A percentile compares a stretch with the other conserved stretches of the same genome.
These are phyloP conservation scores for Picea glauca DNA, from an alignment of 75 land plant species.

Conservation along the genomic window DNA sequence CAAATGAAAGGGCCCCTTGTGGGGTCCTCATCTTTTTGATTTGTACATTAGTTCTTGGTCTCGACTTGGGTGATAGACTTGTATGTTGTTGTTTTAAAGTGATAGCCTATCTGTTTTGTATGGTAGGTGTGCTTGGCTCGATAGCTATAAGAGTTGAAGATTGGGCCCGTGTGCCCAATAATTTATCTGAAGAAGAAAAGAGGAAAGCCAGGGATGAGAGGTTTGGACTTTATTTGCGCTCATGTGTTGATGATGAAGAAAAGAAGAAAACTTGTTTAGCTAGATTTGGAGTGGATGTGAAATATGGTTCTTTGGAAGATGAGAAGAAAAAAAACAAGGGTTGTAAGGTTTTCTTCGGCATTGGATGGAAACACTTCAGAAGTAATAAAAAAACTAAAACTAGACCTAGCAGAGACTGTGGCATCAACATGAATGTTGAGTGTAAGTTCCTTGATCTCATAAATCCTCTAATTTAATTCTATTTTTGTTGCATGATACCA, in stretches of 20 bases:
- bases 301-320: slow-evolving; percentile 33
- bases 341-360: slow-evolving; percentile 27
- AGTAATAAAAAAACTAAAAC: background rate
- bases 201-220: slow-evolving; percentile 12
- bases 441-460: background rate
- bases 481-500: background rate
- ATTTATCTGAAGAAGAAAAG: too few species aligned
- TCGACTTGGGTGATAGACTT: too few species aligned
- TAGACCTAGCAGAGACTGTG: background rate
- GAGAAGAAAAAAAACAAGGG: slow-evolving; percentile 60
- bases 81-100: too few species aligned
- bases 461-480: background rate
- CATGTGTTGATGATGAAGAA: slow-evolving; percentile 37
- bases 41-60: too few species aligned
- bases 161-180: too few species aligned
- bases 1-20: too few species aligned
- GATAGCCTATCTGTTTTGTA: too few species aligned
- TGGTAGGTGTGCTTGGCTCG: too few species aligned
- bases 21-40: too few species aligned
- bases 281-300: slow-evolving; percentile 36
- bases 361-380: background rate
- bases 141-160: too few species aligned
- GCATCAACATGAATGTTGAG: slow-evolving; percentile 4
- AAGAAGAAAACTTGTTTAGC: slow-evolving; percentile 45
- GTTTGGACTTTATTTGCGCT: slow-evolving; percentile 30